phyloP scores from a whole-genome alignment of 257 asterid species.

The Lycium ferocissimum region DNA sequence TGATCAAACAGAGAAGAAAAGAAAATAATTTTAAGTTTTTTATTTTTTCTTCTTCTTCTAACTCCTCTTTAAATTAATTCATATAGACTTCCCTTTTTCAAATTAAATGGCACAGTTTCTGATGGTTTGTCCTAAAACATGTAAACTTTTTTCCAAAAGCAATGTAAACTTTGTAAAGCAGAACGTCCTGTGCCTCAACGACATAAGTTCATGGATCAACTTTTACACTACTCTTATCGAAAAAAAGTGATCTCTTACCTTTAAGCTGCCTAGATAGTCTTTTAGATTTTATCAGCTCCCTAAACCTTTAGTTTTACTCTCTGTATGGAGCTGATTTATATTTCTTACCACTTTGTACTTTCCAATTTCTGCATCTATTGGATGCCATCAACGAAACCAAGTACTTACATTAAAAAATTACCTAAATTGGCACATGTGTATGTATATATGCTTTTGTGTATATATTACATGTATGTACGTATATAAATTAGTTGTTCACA shows the following conservation, averaged over 20 bases:
- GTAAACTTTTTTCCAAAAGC: conserved; percentile 10
- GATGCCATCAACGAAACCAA: neutral
- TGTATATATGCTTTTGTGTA: neutral
- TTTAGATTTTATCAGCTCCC: neutral
- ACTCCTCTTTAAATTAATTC: no score
- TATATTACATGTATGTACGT: neutral
- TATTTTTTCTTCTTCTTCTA: no score
- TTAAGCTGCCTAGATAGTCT: neutral
- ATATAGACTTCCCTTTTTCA: neutral
- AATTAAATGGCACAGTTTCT: neutral
- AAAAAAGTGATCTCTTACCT: conserved; percentile 3
- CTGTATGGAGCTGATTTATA: neutral
- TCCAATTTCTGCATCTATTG: conserved; percentile 2
- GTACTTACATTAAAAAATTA: neutral
- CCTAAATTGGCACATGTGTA: neutral
- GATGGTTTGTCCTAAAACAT: neutral
- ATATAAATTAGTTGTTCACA: neutral
- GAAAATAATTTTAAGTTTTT: no score
- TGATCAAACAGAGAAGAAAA: no score
- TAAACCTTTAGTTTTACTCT: neutral
- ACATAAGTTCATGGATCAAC: conserved; percentile 18
- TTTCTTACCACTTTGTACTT: neutral
- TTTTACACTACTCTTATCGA: neutral
- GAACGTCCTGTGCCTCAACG: neutral
- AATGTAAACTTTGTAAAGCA: neutral